Evolutionary conservation across 2,329 filamentous ascomycete species (phyloP).

Genomic region (Fusarium incarnatum): DNA sequence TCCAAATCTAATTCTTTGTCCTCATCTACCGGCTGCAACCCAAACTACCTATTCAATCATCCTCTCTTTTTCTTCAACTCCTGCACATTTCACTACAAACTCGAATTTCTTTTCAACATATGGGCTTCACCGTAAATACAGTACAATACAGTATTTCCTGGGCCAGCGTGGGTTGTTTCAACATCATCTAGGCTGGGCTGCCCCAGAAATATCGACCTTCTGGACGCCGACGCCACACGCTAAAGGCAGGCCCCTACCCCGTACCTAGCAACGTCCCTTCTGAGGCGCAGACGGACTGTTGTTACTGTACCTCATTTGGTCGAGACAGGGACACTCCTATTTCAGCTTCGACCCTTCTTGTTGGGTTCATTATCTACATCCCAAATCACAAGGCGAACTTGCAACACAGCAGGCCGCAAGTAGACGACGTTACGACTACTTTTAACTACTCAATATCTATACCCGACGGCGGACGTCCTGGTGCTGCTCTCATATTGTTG

Average conservation of each 20-base stretch:
- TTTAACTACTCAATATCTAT: constrained; percentile 32
- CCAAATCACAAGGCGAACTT: constrained; percentile 44
- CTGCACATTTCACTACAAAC: background rate
- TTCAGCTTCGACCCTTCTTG: constrained; percentile 37
- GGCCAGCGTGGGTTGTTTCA: constrained; percentile 32
- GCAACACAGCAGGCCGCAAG: constrained; percentile 33
- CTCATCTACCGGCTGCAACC: background rate
- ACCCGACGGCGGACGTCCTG: constrained; percentile 15
- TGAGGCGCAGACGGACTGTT: constrained; percentile 41
- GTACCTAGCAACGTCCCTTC: constrained; percentile 39
- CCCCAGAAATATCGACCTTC: constrained; percentile 41
- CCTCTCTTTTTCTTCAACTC: background rate
- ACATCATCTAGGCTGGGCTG: constrained; percentile 24
- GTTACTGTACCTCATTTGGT: constrained; percentile 18
- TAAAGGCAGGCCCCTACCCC: constrained; percentile 32
- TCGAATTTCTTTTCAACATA: background rate
- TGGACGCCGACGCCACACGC: constrained; percentile 40
- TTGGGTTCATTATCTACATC: constrained; percentile 39
- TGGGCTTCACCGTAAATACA: background rate
- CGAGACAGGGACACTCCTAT: constrained; percentile 39
- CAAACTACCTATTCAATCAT: background rate
- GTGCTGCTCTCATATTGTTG: constrained; percentile 16
- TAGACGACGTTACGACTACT: constrained; percentile 24
- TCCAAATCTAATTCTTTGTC: constrained; percentile 6
- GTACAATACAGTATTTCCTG: constrained; percentile 16